Conservation (phyloP, 208 protist genomes). For the Angomonas ambiguus region DNA sequence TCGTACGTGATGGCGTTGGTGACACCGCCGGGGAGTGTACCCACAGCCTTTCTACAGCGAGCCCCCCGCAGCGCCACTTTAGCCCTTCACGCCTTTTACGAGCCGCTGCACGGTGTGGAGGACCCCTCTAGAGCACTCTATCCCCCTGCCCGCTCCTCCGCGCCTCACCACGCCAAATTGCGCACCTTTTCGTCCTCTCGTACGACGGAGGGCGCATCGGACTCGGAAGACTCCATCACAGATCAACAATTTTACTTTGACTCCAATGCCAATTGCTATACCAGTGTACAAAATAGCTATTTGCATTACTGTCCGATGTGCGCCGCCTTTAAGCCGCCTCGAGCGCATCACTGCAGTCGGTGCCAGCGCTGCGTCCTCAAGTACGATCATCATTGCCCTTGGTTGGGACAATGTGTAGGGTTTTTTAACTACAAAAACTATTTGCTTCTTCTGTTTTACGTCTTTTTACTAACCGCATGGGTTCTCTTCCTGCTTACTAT, state of each 20-base stretch:
- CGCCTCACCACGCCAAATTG: not conserved
- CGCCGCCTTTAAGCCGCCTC: constrained; percentile 77
- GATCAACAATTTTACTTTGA: constrained; percentile 62
- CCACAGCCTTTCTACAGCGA: constrained; percentile 60
- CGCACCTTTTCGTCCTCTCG: not conserved
- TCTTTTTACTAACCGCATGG: constrained; percentile 68
- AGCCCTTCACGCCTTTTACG: constrained; percentile 61
- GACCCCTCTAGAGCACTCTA: not conserved
- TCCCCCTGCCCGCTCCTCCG: not conserved
- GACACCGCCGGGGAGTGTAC: constrained; percentile 61
- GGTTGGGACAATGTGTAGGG: constrained; percentile 90
- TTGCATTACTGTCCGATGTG: constrained; percentile 81
- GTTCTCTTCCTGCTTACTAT: constrained; percentile 43
- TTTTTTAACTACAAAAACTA: constrained; percentile 93
- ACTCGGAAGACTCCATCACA: not conserved
- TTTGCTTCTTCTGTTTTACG: constrained; percentile 76
- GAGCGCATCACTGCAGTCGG: constrained; percentile 86
- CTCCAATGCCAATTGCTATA: constrained; percentile 47
- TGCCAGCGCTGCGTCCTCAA: constrained; percentile 87
- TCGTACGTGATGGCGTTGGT: constrained; percentile 70
- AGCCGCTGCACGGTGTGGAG: constrained; percentile 29
- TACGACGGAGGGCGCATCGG: not conserved
- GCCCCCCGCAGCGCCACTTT: constrained; percentile 58
- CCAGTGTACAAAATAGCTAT: constrained; percentile 50
- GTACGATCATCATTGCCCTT: constrained; percentile 93